Percentiles rank a stretch among this genome's conserved stretches.
These are phyloP conservation scores for Blastomyces parvus DNA, from an alignment of 2,329 filamentous ascomycete species.

Conservation along the genomic window DNA sequence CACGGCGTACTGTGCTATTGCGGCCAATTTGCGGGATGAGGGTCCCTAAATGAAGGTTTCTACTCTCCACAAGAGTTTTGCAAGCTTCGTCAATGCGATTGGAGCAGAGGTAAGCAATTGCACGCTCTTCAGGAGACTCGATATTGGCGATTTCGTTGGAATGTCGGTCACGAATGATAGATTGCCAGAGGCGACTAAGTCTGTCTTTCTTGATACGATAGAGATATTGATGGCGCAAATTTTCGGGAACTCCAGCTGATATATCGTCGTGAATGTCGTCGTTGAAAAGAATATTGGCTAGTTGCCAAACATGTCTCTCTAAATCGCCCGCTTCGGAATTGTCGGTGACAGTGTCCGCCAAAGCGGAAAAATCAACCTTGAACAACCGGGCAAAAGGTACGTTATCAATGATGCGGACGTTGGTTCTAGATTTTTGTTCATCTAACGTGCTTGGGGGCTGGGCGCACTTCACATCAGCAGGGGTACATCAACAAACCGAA, in stretches of 20 bases:
- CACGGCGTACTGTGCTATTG: conserved; percentile 57
- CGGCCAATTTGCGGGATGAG: conserved; percentile 73
- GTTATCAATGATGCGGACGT: conserved; percentile 44
- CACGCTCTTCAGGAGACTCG: conserved; percentile 66
- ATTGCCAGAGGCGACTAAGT: conserved; percentile 35
- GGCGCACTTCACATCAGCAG: not conserved
- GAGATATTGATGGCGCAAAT: conserved; percentile 31
- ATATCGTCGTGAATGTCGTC: conserved; percentile 43
- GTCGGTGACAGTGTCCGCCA: conserved; percentile 23
- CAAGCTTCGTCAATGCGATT: conserved; percentile 77
- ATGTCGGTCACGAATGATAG: conserved; percentile 50
- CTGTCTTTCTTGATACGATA: conserved; percentile 42
- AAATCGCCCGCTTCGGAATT: conserved; percentile 24
- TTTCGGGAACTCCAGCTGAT: conserved; percentile 32
- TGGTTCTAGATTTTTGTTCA: conserved; percentile 27
- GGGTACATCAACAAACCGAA: not conserved
- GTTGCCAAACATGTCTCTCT: conserved; percentile 60
- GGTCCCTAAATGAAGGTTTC: conserved; percentile 75
- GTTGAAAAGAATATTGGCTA: conserved; percentile 82
- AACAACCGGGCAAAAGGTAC: conserved; percentile 47
- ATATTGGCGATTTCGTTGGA: conserved; percentile 57
- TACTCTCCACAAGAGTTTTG: conserved; percentile 62
- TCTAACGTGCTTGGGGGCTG: conserved; percentile 27
- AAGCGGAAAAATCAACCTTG: conserved; percentile 27
- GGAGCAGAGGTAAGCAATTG: conserved; percentile 67